Base-by-base conservation (phyloP, 2,329 filamentous ascomycete genomes). In the Aspergillus vadensis region DNA sequence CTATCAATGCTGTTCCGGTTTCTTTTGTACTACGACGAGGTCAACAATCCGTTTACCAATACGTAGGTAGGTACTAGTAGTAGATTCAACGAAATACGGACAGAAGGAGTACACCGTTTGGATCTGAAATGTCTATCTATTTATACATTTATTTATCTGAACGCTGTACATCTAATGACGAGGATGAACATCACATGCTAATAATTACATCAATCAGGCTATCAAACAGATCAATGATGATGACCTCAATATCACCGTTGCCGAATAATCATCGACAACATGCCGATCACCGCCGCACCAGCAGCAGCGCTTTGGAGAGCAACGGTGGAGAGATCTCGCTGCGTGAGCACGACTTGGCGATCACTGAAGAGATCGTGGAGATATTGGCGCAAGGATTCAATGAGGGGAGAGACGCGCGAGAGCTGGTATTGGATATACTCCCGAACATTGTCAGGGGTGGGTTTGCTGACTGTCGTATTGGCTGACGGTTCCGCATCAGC, bases 321-420 rank as follows among this genome's bases (percentile, higher is more conserved):
- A 65, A 91, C 79, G n/a, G 88, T 76, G 2, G 90, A 91, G 32
- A 89, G 78, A 68, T 93, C 90, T 55, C 85, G 83, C 80, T 91
- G 90, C 47, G 85, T 84, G 63, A 91, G 69, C 52, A 83, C 80
- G 69, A 92, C 79, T 62, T 77, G 78, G 65, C 86, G 81, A 58
- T 91, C 86, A 74, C 89, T 91, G 76, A 83, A 85, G 15, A 91
- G 74, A 64, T 91, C 88, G 43, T 77, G 69, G 5, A 84, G 67
- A 3, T 78, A 79, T 6, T 80, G 77, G 67, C 77, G 82, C 80
- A 85, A 86, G 54, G 73, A 73, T 57, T 76, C 74, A 36, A 76
- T 61, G 7, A 73, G 73, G 2, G 64, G 67, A 59, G 63, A 65
- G 59, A 64, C 65, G 50, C 63, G 66, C 38, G 65, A 63, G 39